Evolutionary conservation across 164 flowering plant genomes (phyloP).

Genomic region (Vitis amurensis): DNA sequence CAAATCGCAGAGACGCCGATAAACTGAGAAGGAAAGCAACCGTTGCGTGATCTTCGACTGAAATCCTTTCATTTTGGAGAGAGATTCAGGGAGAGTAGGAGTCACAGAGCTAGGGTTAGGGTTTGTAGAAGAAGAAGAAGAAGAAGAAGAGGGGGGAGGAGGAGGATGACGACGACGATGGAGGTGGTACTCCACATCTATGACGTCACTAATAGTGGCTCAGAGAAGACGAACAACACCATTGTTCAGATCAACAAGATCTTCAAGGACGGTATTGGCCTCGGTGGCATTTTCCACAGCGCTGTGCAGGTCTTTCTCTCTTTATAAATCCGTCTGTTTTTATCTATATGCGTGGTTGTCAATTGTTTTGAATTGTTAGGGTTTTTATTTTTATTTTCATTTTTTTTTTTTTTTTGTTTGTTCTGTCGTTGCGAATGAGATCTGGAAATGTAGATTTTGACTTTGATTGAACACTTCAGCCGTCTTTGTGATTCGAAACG

Average conservation of each 20-base stretch:
- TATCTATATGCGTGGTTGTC: background rate
- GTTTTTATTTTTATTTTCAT: too few relatives aligned
- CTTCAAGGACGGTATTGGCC: constrained; percentile 96
- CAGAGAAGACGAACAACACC: constrained; percentile 92
- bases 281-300: constrained; percentile 98
- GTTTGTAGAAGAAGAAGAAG: constrained; percentile 12
- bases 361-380: background rate
- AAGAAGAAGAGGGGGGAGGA: too few relatives aligned
- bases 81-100: constrained; percentile 1
- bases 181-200: constrained; percentile 81
- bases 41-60: background rate
- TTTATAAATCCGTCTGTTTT: background rate
- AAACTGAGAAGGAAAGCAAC: background rate
- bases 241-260: constrained; percentile 91
- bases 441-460: background rate
- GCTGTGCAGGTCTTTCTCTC: constrained; percentile 71
- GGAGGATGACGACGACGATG: constrained; percentile 38
- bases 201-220: constrained; percentile 92
- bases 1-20: background rate
- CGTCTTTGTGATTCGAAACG: too few relatives aligned
- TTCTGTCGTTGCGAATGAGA: background rate
- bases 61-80: background rate
- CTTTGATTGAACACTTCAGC: too few relatives aligned
- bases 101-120: constrained; percentile 8
- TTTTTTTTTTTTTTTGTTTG: too few relatives aligned